A percentile compares a stretch with the other conserved stretches of the same genome.
phyloP scores from a whole-genome alignment of 495 filamentous ascomycete species.

The Talaromyces adpressus region DNA sequence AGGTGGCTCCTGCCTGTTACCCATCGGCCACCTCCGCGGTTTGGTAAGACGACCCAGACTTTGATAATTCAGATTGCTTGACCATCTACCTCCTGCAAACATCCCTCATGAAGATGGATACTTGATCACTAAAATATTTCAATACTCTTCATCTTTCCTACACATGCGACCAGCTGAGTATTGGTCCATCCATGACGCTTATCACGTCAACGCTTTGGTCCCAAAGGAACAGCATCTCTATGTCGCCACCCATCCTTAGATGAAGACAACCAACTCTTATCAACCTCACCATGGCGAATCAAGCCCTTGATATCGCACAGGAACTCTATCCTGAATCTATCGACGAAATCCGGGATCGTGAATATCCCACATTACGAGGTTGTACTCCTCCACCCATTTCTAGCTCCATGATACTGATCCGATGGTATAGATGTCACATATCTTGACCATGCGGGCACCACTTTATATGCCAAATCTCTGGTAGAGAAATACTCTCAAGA shows the following conservation, averaged over 20 bases:
- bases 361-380: conserved; percentile 87
- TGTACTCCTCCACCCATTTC: conserved; percentile 13
- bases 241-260: neutral
- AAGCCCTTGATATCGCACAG: conserved; percentile 15
- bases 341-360: conserved; percentile 57
- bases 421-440: conserved; percentile 58
- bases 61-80: neutral
- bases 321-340: conserved; percentile 56
- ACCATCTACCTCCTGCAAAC: neutral
- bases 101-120: neutral
- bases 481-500: conserved; percentile 70
- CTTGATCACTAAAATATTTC: neutral
- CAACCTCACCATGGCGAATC: conserved; percentile 11
- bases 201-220: neutral
- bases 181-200: neutral
- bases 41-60: neutral
- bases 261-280: neutral
- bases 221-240: neutral
- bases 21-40: neutral
- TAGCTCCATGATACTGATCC: neutral
- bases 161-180: neutral
- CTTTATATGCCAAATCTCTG: conserved; percentile 71
- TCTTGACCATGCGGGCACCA: conserved; percentile 90
- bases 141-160: neutral
- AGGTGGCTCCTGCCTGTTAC: neutral